Evolutionary conservation across 495 filamentous ascomycete genomes (phyloP), one percentile per base, ranked within the genome.

Genomic region (Aspergillus incahuasiensis): DNA sequence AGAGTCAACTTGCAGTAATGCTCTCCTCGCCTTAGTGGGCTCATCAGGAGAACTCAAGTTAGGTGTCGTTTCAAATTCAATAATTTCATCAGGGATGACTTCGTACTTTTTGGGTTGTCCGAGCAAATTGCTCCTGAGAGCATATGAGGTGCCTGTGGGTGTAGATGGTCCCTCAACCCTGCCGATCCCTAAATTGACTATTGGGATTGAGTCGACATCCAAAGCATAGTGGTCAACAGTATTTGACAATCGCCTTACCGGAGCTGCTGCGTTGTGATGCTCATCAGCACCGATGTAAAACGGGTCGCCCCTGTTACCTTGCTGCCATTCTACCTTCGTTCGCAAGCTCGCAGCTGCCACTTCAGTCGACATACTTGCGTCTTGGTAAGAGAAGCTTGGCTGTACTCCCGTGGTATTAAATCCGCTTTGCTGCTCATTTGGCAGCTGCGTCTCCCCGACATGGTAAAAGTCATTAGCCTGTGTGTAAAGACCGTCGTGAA

Each of bases 191-290:
- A 98, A 81, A 60, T 95, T 84, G 80, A 98, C 90, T 57, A 97
- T 92, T 1, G 94, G 94, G 56, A 98, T 98, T 13, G 88, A 81
- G 66, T 98, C 94, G 47, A 98, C 80, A 65, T 98, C 94, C 15
- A 96, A 71, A 25, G 84, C 86, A 7, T 85, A 84, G 2, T 84
- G 85, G 60, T 90, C 87, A 28, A 82, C 81, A 25, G 72, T 79
- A 55, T 81, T 2, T 2, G 12, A 12, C 32, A 11, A 2, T 15
- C 32, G 32, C 5, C 13, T 11, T 15, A 15, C 77, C 0, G 91
- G 90, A 0, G 82, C 86, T 9, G 74, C 74, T 35, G 76, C 82
- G 7, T 76, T 79, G 8, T 63, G 61, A 0, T 57, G 60, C 21
- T 78, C 82, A 2, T 77, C 76, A 15, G 74, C 65, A 28, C 76